A percentile compares a stretch with the other conserved stretches of the same genome.
Evolutionary conservation across 2,329 filamentous ascomycete species (phyloP).

Genomic region (Huntiella omanensis): DNA sequence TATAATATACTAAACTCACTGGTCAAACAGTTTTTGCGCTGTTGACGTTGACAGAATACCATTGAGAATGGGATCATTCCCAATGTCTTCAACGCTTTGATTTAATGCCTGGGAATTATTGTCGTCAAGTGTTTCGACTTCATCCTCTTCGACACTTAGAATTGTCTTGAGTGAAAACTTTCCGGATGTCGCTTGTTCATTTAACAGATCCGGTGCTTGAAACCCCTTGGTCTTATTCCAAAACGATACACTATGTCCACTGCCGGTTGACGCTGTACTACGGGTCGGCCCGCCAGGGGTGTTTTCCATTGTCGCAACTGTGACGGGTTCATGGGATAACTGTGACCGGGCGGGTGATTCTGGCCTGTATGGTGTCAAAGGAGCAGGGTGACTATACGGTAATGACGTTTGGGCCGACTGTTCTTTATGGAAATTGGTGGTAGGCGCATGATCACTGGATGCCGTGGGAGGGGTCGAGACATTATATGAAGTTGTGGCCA

Average conservation of each 20-base stretch:
- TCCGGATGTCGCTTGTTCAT: conserved; percentile 18
- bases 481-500: no score
- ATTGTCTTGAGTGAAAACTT: conserved; percentile 20
- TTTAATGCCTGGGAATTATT: not conserved
- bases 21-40: conserved; percentile 4
- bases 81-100: not conserved
- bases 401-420: not conserved
- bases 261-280: conserved; percentile 2
- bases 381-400: no score
- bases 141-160: conserved; percentile 13
- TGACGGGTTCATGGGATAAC: not conserved
- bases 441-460: no score
- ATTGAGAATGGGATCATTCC: conserved; percentile 3
- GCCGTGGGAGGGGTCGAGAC: no score
- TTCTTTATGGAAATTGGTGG: not conserved
- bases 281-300: not conserved
- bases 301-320: not conserved
- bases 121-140: not conserved
- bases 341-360: not conserved
- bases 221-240: conserved; percentile 13
- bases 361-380: not conserved
- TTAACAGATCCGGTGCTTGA: conserved; percentile 19
- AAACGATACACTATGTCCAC: conserved; percentile 6
- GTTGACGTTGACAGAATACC: not conserved
- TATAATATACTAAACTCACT: not conserved